Evolutionary conservation across 2,329 filamentous ascomycete species (phyloP).

Genomic region (Aspergillus nomiae): DNA sequence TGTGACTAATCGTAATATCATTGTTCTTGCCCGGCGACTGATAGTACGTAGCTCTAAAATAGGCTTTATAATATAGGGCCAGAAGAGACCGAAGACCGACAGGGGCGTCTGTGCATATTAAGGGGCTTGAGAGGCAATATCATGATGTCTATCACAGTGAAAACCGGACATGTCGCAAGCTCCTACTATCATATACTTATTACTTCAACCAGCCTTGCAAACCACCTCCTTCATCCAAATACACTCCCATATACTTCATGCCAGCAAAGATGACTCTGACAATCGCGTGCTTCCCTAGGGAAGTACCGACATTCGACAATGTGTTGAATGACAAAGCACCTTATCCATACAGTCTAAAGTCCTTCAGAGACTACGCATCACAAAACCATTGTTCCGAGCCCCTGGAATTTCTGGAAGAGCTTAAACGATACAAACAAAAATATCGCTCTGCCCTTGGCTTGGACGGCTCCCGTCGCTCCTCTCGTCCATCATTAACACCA

Average conservation of each 20-base stretch:
- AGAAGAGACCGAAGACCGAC: neutral
- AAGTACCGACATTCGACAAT: neutral
- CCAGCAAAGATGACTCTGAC: neutral
- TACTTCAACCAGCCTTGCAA: neutral
- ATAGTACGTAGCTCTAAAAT: neutral
- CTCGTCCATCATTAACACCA: neutral
- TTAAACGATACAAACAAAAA: neutral
- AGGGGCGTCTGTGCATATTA: neutral
- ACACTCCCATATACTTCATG: neutral
- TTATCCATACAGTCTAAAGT: neutral
- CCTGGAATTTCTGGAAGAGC: neutral
- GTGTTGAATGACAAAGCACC: neutral
- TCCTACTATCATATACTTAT: neutral
- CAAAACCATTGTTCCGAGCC: constrained; percentile 1
- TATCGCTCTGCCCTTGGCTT: neutral
- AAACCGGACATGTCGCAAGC: neutral
- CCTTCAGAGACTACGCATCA: neutral
- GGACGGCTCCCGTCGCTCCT: neutral
- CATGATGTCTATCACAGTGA: neutral
- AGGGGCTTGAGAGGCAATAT: neutral
- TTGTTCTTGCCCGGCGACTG: neutral
- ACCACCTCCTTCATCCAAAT: neutral
- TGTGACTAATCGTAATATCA: neutral
- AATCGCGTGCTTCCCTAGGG: neutral
- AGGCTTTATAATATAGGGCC: neutral